Percentiles rank a stretch among this genome's conserved stretches.
Evolutionary conservation across 257 asterid genomes (phyloP).

Genomic region (Solanum neorickii): DNA sequence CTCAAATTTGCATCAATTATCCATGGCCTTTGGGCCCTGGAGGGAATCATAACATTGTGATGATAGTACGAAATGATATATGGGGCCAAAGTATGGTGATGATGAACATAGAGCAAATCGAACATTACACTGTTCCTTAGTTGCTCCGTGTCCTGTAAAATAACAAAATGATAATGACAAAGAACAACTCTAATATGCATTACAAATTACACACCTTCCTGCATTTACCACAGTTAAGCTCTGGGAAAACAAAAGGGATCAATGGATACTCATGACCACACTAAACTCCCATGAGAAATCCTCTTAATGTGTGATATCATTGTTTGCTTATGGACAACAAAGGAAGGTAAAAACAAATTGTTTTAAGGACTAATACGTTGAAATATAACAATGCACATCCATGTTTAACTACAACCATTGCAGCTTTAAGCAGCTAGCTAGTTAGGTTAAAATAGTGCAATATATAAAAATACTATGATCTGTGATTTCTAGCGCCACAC

Average conservation of each 20-base stretch:
- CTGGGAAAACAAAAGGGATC: neutral
- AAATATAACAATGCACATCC: neutral
- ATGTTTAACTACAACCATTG: neutral
- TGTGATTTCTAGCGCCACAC: neutral
- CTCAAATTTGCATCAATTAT: constrained; percentile 47
- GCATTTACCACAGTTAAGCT: neutral
- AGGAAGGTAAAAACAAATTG: neutral
- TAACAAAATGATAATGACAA: neutral
- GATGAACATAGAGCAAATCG: constrained; percentile 77
- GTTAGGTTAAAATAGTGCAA: neutral
- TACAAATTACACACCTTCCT: neutral
- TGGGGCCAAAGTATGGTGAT: constrained; percentile 54
- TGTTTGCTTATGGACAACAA: neutral
- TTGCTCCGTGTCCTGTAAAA: constrained; percentile 68
- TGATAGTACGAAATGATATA: constrained; percentile 47
- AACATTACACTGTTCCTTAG: constrained; percentile 68
- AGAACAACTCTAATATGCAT: neutral
- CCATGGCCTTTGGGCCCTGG: constrained; percentile 28
- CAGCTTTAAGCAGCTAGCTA: neutral
- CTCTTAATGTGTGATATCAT: neutral
- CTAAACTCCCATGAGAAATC: neutral
- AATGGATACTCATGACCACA: neutral
- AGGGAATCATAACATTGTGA: constrained; percentile 20
- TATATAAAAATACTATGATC: neutral
- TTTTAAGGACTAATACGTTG: neutral